Base-by-base conservation (phyloP, 108 stramenopile genomes). In the Aurantiochytrium sp. region DNA sequence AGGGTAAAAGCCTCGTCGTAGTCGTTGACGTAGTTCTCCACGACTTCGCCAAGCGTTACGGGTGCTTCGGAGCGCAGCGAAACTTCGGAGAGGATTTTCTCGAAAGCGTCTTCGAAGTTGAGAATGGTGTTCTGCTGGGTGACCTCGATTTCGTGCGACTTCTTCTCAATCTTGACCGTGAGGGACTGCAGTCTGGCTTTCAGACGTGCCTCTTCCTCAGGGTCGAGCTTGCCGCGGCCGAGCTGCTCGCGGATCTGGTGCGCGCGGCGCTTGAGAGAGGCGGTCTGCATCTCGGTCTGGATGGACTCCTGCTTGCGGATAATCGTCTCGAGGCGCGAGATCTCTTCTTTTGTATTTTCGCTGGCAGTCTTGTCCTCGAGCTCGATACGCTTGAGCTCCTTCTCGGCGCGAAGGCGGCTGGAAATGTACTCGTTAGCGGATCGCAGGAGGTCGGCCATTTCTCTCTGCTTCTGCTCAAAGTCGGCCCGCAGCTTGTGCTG, bases 281-380 rank as follows among this genome's bases (percentile, higher is more conserved):
- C 45, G 17, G 73, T 81, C 24, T 81, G 73, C 45, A 81, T 22
- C 39, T 81, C 73, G 36, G 39, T 81, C 3, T 81, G 73, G n/a
- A 81, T n/a, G 45, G 6, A 6, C 30, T 81, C 73, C 32, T 81
- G 73, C 45, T 81, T 81, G n/a, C 73, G 73, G n/a, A 81, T 42
- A 24, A 81, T 48, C 10, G 10, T 24, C 19, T 81, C 73, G 1
- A 81, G 73, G 17, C 45, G n/a, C 1, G 6, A 6, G 12, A 48
- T 6, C 39, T 81, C 73, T 12, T 42, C 24, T 15, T 48, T 30
- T 8, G 39, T 24, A 6, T 48, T 22, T 2, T 48, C 42, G 10
- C 32, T 81, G 6, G 3, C 73, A 27, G 17, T 4, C 36, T 42
- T 48, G 8, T 81, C 73, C 30, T 81, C 73, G n/a, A 6, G 73